phyloP scores from a whole-genome alignment of 441 rosid species.

The Croton laevigatus region DNA sequence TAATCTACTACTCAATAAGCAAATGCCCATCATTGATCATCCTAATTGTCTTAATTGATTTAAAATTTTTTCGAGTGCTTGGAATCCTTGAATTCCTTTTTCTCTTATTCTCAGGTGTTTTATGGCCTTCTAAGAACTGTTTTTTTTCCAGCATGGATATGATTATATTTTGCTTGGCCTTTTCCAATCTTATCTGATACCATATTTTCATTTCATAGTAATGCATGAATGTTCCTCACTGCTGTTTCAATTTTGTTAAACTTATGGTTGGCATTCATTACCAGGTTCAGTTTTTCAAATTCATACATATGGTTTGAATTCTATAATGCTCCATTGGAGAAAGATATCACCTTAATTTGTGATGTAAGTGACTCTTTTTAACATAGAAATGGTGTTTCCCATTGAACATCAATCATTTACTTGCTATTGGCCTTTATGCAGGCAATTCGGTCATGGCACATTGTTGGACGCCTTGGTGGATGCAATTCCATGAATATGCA shows the following conservation, averaged over 20 bases:
- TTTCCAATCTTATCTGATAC: background rate
- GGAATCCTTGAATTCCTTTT: background rate
- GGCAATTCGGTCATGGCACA: slow-evolving; percentile 91
- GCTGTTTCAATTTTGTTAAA: slow-evolving; percentile 16
- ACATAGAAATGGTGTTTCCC: slow-evolving; percentile 1
- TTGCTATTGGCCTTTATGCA: slow-evolving; percentile 35
- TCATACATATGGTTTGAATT: slow-evolving; percentile 94
- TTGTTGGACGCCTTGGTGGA: slow-evolving; percentile 94
- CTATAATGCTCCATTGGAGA: slow-evolving; percentile 71
- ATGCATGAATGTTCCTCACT: slow-evolving; percentile 9
- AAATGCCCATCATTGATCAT: slow-evolving; percentile 7
- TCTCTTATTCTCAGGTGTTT: background rate
- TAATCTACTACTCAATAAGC: background rate
- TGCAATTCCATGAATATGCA: slow-evolving; percentile 99
- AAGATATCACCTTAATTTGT: slow-evolving; percentile 68
- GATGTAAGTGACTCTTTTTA: slow-evolving; percentile 53
- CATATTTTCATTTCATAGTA: background rate
- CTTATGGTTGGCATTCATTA: slow-evolving; percentile 18
- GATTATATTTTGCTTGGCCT: background rate
- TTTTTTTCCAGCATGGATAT: slow-evolving; percentile 1
- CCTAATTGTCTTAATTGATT: background rate
- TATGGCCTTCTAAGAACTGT: background rate
- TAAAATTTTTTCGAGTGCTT: background rate
- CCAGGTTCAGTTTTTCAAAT: slow-evolving; percentile 82
- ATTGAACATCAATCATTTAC: slow-evolving; percentile 1